These are phyloP conservation scores for Funneliformis mosseae DNA, from an alignment of 192 early-diverging fungal species.

Conservation along the genomic window DNA sequence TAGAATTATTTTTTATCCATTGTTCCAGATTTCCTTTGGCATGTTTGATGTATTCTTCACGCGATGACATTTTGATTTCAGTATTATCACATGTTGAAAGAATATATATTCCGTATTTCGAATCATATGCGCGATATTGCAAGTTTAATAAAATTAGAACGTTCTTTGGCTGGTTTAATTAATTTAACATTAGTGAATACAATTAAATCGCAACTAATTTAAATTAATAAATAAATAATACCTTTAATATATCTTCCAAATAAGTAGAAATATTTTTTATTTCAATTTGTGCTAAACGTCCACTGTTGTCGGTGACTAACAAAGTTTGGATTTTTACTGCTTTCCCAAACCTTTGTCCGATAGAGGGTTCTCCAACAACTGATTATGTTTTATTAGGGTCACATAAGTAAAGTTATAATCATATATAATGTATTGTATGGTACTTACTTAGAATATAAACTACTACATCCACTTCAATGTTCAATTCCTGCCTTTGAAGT, in stretches of 20 bases:
- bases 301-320: constrained; percentile 32
- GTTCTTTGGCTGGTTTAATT: constrained; percentile 1
- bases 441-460: constrained; percentile 45
- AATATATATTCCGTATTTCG: constrained; percentile 33
- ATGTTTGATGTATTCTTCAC: not conserved
- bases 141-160: constrained; percentile 37
- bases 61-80: constrained; percentile 20
- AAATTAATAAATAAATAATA: constrained; percentile 8
- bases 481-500: constrained; percentile 25
- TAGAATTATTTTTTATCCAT: not conserved
- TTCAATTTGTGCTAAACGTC: constrained; percentile 33
- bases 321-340: constrained; percentile 22
- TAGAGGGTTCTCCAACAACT: constrained; percentile 22
- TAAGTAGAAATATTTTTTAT: not conserved
- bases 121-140: constrained; percentile 33
- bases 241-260: not conserved
- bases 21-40: not conserved
- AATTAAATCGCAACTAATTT: not conserved
- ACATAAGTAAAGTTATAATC: constrained; percentile 2
- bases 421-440: not conserved
- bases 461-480: constrained; percentile 53
- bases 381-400: not conserved
- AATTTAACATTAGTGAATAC: not conserved
- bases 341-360: not conserved
- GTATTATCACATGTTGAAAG: constrained; percentile 36